Base-by-base conservation (phyloP, 163 green algal genomes). In the Scenedesmus sp. region DNA sequence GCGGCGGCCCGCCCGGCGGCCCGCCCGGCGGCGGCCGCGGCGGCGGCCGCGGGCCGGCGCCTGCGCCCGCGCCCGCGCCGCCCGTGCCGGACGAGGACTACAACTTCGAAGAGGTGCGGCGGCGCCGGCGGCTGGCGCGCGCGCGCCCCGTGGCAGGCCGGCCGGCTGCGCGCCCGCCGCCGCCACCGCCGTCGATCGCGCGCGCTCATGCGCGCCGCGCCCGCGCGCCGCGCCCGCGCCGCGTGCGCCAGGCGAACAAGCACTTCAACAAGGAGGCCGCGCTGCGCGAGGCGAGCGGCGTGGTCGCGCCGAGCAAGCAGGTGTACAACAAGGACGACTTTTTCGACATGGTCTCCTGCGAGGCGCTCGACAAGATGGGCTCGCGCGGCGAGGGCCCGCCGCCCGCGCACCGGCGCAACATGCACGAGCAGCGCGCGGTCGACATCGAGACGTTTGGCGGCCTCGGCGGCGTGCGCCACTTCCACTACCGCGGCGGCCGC, bases 271-370 rank as follows among this genome's bases (percentile, higher is more conserved):
- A 94, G 80, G 80, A 91, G 42, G 78, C 87, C 17, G 47, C 56
- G 1, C 26, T 62, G 56, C 60, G 80, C 50, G 81, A 89, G 63
- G 80, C 79, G 1, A 76, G 47, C 31, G 17, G 63, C 62, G 42
- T 20, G 22, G 58, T 73, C 6, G 66, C 72, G 60, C 54, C 48
- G 10, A 22, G 54, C 45, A 48, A 42, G 18, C 28, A 22, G 17
- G 63, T 67, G 6, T 98, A 98, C 80, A 80, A 87, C 24, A 94
- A 96, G 85, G 96, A 98, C 75, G 96, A 99, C 84, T 99, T 99
- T 80, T 98, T 98, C 81, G 95, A 98, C 83, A 81, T 83, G 31
- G 89, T 98, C 44, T 95, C 87, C 33, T 95, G 90, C 50, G 95
- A 98, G 29, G 86, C 93, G 3, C 84, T 97, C 17, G 91, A 97